Percentiles rank a stretch among this genome's conserved stretches.
These are phyloP conservation scores for Musa balbisiana DNA, from an alignment of 202 grass and related monocot species.

Conservation along the genomic window DNA sequence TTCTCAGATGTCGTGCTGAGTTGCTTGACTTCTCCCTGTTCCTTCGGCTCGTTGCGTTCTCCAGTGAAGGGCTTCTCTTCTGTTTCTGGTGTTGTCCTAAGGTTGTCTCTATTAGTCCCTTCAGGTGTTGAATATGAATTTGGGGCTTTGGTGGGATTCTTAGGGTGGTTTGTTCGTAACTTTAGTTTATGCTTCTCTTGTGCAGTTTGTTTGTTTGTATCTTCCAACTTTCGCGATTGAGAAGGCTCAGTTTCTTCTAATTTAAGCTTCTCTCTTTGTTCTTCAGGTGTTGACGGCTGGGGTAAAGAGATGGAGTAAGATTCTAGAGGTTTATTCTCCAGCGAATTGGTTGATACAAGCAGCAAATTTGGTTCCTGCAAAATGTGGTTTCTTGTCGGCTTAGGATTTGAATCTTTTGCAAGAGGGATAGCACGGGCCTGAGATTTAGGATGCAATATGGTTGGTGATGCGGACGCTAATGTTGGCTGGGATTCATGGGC, in stretches of 20 bases:
- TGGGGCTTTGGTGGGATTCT: no score
- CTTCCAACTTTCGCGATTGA: background rate
- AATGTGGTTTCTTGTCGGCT: background rate
- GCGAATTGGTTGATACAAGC: background rate
- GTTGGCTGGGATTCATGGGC: no score
- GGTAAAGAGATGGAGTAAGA: background rate
- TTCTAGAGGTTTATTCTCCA: background rate
- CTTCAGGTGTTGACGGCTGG: background rate
- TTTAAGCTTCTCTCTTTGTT: background rate
- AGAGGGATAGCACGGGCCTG: no score
- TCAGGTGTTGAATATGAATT: background rate
- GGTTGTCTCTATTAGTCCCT: no score
- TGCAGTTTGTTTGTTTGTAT: background rate
- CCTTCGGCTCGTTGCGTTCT: background rate
- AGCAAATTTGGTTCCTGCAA: background rate
- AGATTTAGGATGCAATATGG: no score
- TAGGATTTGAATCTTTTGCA: no score
- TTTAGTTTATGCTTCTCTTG: no score
- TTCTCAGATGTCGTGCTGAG: background rate
- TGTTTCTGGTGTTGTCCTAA: background rate
- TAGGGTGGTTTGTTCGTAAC: no score
- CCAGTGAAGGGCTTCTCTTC: background rate
- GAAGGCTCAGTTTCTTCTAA: background rate
- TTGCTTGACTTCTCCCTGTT: background rate
- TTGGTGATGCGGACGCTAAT: no score